Conservation (phyloP, 306 rosid species). For the Sicyos baderoa region DNA sequence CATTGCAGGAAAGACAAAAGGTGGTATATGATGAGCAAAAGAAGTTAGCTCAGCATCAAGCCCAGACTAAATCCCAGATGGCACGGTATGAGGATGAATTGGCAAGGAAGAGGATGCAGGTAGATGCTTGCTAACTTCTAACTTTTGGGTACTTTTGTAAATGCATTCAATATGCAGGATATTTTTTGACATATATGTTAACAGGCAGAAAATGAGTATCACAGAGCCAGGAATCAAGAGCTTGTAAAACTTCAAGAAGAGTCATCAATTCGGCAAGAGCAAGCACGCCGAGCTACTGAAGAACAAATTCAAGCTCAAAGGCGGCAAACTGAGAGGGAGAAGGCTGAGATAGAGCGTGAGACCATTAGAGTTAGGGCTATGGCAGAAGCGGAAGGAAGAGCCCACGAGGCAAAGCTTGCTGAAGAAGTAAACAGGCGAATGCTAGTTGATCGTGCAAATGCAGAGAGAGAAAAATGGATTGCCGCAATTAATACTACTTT, state of each 20-base stretch:
- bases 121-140: slow-evolving; percentile 16
- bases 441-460: slow-evolving; percentile 71
- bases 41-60: slow-evolving; percentile 87
- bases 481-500: slow-evolving; percentile 93
- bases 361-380: slow-evolving; percentile 76
- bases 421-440: slow-evolving; percentile 88
- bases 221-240: slow-evolving; percentile 84
- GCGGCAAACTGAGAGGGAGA: slow-evolving; percentile 81
- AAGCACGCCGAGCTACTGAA: slow-evolving; percentile 84
- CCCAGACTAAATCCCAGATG: slow-evolving; percentile 84
- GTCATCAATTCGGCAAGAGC: slow-evolving; percentile 86
- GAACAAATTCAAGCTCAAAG: slow-evolving; percentile 92
- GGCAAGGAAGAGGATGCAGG: slow-evolving; percentile 95
- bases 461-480: slow-evolving; percentile 92
- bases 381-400: slow-evolving; percentile 96
- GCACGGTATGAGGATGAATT: slow-evolving; percentile 87
- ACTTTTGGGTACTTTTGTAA: slow-evolving; percentile 6
- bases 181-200: not conserved
- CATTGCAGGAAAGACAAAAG: slow-evolving; percentile 76
- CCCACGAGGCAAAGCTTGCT: slow-evolving; percentile 75
- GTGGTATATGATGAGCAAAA: slow-evolving; percentile 86
- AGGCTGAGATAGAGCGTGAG: slow-evolving; percentile 91
- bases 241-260: slow-evolving; percentile 89
- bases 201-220: slow-evolving; percentile 82
- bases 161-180: not conserved